phyloP scores from a whole-genome alignment of 371 early-diverging fungal genomes.

The Rhizopus delemar region DNA sequence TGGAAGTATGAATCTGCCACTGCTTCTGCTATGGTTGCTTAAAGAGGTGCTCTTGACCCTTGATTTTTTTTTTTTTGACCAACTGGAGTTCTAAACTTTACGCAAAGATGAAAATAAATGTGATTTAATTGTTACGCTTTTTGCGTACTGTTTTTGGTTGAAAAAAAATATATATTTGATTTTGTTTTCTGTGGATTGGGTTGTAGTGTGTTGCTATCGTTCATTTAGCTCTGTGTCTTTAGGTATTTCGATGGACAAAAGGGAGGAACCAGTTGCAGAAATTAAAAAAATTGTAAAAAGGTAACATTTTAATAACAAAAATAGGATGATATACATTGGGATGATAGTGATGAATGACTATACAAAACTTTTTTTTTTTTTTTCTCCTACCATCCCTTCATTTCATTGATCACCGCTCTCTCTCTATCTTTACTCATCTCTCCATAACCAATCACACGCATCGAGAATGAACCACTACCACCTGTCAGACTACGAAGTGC shows the following conservation, averaged over 20 bases:
- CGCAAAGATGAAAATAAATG: background rate
- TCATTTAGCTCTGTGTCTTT: too few species aligned
- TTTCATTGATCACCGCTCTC: constrained; percentile 67
- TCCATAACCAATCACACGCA: constrained; percentile 86
- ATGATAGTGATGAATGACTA: background rate
- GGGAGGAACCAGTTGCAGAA: too few species aligned
- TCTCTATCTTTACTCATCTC: constrained; percentile 75
- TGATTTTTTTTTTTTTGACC: background rate
- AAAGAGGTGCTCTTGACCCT: constrained; percentile 9
- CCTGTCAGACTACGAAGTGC: constrained; percentile 84
- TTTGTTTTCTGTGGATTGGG: background rate
- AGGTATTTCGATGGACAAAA: too few species aligned
- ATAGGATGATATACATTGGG: background rate
- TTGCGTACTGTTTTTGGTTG: too few species aligned
- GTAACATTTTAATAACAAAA: too few species aligned
- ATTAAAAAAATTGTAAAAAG: too few species aligned
- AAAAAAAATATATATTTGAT: too few species aligned
- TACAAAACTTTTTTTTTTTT: background rate
- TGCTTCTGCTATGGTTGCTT: constrained; percentile 54
- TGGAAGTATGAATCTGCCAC: constrained; percentile 89
- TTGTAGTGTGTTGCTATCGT: background rate
- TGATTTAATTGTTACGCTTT: too few species aligned
- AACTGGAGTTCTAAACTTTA: background rate
- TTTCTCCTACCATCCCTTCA: constrained; percentile 40
- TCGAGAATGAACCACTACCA: constrained; percentile 80